Evolutionary conservation across 345 rosid genomes (phyloP).

Genomic region (Linum lewisii): DNA sequence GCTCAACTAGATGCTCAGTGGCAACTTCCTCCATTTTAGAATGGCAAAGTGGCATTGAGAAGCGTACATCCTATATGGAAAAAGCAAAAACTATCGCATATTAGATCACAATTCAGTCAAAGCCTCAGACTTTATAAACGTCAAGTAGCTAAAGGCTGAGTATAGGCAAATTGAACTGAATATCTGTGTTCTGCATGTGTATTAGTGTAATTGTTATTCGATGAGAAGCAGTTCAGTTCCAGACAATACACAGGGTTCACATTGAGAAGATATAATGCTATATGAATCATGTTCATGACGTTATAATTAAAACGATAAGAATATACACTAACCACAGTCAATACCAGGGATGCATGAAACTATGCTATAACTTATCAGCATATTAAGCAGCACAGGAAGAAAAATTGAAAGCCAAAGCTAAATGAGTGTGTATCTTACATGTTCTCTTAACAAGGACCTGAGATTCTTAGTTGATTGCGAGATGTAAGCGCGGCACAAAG

Average conservation of each 20-base stretch:
- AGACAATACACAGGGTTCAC: not conserved
- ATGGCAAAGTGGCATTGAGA: constrained; percentile 90
- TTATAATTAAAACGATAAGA: not conserved
- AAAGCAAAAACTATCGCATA: not conserved
- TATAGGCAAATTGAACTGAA: too few species aligned
- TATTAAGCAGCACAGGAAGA: not conserved
- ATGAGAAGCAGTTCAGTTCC: not conserved
- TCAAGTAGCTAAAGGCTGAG: not conserved
- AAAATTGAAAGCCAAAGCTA: too few species aligned
- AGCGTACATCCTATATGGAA: constrained; percentile 52
- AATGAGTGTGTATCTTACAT: constrained; percentile 41
- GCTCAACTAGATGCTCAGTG: constrained; percentile 81
- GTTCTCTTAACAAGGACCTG: constrained; percentile 68
- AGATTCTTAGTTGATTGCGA: constrained; percentile 77
- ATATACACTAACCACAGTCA: not conserved
- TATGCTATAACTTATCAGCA: not conserved
- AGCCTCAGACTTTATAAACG: not conserved
- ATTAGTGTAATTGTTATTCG: not conserved
- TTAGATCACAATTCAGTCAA: not conserved
- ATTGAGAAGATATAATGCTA: not conserved
- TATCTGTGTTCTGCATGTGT: too few species aligned
- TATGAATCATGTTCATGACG: not conserved
- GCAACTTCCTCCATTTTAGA: constrained; percentile 72
- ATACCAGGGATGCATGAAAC: not conserved
- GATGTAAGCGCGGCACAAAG: constrained; percentile 58